A percentile compares a stretch with the other conserved stretches of the same genome.
phyloP scores from a whole-genome alignment of 2,329 filamentous ascomycete genomes.

The Ascochyta lentis region DNA sequence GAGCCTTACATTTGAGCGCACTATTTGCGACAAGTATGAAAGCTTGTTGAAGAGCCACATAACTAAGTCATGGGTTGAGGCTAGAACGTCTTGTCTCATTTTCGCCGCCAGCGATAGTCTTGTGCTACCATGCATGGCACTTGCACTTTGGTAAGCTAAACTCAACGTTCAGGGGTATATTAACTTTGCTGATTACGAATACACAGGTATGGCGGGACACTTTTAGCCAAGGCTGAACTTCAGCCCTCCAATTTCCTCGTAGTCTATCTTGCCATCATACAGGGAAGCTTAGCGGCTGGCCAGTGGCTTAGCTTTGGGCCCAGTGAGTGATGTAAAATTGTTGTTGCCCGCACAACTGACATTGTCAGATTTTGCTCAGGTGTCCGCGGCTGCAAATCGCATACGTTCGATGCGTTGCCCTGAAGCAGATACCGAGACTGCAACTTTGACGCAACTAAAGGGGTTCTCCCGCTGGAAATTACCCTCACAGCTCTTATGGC shows the following conservation, averaged over 20 bases:
- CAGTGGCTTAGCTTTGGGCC: conserved; percentile 38
- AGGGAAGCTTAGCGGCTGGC: conserved; percentile 36
- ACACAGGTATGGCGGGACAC: conserved; percentile 34
- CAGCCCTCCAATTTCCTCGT: conserved; percentile 30
- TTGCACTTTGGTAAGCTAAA: conserved; percentile 37
- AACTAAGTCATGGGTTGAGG: conserved; percentile 69
- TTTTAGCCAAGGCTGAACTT: conserved; percentile 25
- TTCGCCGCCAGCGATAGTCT: conserved; percentile 62
- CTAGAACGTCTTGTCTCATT: conserved; percentile 54
- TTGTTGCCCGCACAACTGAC: not conserved
- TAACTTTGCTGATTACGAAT: not conserved
- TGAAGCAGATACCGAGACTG: not conserved
- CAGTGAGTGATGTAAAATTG: conserved; percentile 21
- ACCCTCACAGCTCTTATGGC: conserved; percentile 16
- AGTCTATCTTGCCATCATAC: conserved; percentile 36
- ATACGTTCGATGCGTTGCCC: conserved; percentile 24
- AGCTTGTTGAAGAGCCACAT: conserved; percentile 72
- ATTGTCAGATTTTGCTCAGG: conserved; percentile 35
- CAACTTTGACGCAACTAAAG: not conserved
- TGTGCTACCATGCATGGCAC: conserved; percentile 58
- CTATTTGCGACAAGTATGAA: conserved; percentile 77
- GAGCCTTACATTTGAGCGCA: conserved; percentile 81
- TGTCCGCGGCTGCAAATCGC: conserved; percentile 28
- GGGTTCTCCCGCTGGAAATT: conserved; percentile 16
- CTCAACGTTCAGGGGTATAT: no score